A percentile compares a stretch with the other conserved stretches of the same genome.
These are phyloP conservation scores for Fraxinus paxiana DNA, from an alignment of 305 asterid genomes.

Conservation along the genomic window DNA sequence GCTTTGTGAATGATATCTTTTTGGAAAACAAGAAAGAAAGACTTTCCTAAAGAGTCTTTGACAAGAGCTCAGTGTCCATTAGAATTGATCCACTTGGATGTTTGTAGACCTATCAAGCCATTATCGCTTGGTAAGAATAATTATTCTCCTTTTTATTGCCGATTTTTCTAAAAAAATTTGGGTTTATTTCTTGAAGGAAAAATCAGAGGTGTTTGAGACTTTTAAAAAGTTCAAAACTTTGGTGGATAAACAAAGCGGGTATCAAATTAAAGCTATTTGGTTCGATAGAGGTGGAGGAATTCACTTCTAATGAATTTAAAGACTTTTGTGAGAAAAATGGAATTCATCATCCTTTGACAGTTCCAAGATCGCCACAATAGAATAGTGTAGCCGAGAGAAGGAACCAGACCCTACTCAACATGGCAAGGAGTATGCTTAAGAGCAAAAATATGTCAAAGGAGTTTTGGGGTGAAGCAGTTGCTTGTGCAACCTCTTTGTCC, in stretches of 20 bases:
- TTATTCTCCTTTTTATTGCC: background rate
- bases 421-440: background rate
- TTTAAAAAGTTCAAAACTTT: conserved; percentile 10
- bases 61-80: background rate
- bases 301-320: background rate
- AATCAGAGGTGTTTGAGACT: background rate
- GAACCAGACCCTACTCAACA: background rate
- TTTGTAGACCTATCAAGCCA: background rate
- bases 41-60: background rate
- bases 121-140: background rate
- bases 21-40: background rate
- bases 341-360: background rate
- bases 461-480: background rate
- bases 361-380: background rate
- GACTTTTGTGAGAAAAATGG: background rate
- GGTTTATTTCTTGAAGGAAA: background rate
- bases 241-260: background rate
- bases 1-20: background rate
- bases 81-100: background rate
- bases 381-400: conserved; percentile 1
- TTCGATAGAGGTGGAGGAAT: conserved; percentile 7
- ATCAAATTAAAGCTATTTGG: background rate
- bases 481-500: background rate
- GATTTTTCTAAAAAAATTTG: background rate
- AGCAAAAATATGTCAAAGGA: background rate